Evolutionary conservation across 495 filamentous ascomycete species (phyloP).

Genomic region (Cercophora newfieldiana): DNA sequence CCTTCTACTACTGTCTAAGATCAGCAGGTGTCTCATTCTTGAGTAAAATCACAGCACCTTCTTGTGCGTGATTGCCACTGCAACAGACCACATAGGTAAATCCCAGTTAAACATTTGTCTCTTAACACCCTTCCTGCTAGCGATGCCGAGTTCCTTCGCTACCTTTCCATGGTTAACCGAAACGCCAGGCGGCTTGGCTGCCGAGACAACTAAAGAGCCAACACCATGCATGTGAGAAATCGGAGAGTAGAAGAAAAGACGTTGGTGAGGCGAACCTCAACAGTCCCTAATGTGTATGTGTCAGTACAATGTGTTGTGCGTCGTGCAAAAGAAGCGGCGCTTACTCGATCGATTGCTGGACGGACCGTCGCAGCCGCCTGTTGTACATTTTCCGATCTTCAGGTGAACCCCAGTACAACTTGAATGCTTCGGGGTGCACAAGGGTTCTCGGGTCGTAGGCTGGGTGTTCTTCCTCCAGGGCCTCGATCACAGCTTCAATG

Average conservation of each 20-base stretch:
- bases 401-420: constrained; percentile 79
- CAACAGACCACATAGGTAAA: not conserved
- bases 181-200: constrained; percentile 15
- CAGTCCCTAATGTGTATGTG: constrained; percentile 23
- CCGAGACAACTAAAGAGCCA: not conserved
- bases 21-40: not conserved
- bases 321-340: not conserved
- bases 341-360: constrained; percentile 57
- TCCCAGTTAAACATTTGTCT: not conserved
- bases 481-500: constrained; percentile 78
- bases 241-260: not conserved
- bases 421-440: constrained; percentile 84
- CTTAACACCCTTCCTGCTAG: constrained; percentile 1
- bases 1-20: not conserved
- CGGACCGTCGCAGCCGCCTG: constrained; percentile 67
- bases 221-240: constrained; percentile 11
- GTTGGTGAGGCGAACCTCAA: not conserved
- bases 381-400: constrained; percentile 84
- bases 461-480: constrained; percentile 82
- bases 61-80: not conserved
- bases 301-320: too few relatives aligned
- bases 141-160: not conserved
- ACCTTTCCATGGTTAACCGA: constrained; percentile 4
- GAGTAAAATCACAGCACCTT: not conserved
- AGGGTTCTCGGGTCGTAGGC: constrained; percentile 88